phyloP scores from a whole-genome alignment of 2,329 filamentous ascomycete species.

The Zalaria obscura region DNA sequence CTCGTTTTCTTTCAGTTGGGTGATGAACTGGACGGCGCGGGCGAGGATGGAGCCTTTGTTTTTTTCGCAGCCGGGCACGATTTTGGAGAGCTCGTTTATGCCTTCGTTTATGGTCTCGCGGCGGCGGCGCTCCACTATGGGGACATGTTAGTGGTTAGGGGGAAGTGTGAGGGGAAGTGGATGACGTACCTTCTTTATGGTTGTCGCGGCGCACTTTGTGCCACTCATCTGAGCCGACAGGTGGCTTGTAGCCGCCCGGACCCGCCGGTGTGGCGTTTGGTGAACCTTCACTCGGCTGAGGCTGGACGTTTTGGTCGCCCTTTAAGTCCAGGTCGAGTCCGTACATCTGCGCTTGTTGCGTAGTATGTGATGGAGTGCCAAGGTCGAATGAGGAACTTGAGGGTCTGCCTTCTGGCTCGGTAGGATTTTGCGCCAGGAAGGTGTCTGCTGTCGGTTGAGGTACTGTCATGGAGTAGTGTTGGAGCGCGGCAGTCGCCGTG shows the following conservation, averaged over 20 bases:
- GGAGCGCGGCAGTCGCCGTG: slow-evolving; percentile 44
- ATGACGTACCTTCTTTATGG: slow-evolving; percentile 79
- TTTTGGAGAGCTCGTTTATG: slow-evolving; percentile 94
- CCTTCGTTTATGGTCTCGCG: slow-evolving; percentile 98
- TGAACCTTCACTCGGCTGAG: slow-evolving; percentile 8
- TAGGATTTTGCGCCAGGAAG: slow-evolving; percentile 23
- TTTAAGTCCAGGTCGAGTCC: slow-evolving; percentile 6
- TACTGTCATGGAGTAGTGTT: slow-evolving; percentile 40
- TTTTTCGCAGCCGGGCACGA: slow-evolving; percentile 95
- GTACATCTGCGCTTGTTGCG: slow-evolving; percentile 7
- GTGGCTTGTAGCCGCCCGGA: slow-evolving; percentile 45
- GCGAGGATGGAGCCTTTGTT: slow-evolving; percentile 96
- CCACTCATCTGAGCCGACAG: slow-evolving; percentile 95
- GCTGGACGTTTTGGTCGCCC: slow-evolving; percentile 15
- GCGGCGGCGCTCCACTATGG: slow-evolving; percentile 77
- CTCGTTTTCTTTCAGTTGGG: slow-evolving; percentile 87
- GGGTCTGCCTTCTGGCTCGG: slow-evolving; percentile 4
- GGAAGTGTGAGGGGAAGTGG: not conserved
- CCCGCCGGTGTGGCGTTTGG: slow-evolving; percentile 2
- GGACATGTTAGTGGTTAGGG: slow-evolving; percentile 4
- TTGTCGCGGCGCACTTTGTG: slow-evolving; percentile 95
- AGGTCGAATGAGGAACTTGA: slow-evolving; percentile 6
- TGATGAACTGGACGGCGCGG: slow-evolving; percentile 87
- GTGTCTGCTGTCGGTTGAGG: slow-evolving; percentile 41
- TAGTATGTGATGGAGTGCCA: slow-evolving; percentile 7